These are phyloP conservation scores for Eucommia ulmoides DNA, from an alignment of 257 asterid genomes.

Conservation along the genomic window DNA sequence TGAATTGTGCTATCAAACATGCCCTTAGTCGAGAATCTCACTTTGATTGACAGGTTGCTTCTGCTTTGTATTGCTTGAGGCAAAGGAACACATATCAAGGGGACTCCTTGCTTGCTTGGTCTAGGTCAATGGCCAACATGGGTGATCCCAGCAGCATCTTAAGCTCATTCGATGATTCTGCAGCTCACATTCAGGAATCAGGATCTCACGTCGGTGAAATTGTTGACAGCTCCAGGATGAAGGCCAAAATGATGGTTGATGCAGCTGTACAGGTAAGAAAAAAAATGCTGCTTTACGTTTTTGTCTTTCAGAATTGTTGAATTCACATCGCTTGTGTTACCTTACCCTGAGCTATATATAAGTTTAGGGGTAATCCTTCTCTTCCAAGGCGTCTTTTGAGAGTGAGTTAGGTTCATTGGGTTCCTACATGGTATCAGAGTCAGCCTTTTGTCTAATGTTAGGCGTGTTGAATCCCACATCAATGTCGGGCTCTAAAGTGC, in stretches of 20 bases:
- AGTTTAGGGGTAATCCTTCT: too few species aligned
- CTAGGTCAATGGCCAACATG: slow-evolving; percentile 28
- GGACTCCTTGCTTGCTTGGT: slow-evolving; percentile 28
- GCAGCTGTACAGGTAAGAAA: slow-evolving; percentile 70
- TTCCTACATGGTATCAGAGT: too few species aligned
- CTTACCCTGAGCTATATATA: too few species aligned
- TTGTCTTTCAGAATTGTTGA: too few species aligned
- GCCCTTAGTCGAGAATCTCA: background rate
- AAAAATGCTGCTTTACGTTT: too few species aligned
- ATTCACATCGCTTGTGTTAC: too few species aligned
- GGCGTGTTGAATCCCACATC: too few species aligned
- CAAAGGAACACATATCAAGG: slow-evolving; percentile 71
- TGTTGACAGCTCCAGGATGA: slow-evolving; percentile 61
- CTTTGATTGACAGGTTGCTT: slow-evolving; percentile 38
- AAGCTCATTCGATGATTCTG: slow-evolving; percentile 34
- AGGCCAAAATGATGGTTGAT: slow-evolving; percentile 76
- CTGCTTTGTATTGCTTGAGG: slow-evolving; percentile 56
- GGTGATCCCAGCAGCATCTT: slow-evolving; percentile 27
- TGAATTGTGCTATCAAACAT: background rate
- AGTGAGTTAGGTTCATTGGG: too few species aligned
- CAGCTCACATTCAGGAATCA: slow-evolving; percentile 39
- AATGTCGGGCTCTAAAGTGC: too few species aligned
- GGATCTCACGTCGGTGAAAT: slow-evolving; percentile 64
- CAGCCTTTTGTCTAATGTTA: too few species aligned
- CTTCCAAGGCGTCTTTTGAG: too few species aligned